Evolutionary conservation across 108 stramenopile genomes (phyloP), one percentile per base, ranked within the genome.

Genomic region (Nannochloropsis granulata): DNA sequence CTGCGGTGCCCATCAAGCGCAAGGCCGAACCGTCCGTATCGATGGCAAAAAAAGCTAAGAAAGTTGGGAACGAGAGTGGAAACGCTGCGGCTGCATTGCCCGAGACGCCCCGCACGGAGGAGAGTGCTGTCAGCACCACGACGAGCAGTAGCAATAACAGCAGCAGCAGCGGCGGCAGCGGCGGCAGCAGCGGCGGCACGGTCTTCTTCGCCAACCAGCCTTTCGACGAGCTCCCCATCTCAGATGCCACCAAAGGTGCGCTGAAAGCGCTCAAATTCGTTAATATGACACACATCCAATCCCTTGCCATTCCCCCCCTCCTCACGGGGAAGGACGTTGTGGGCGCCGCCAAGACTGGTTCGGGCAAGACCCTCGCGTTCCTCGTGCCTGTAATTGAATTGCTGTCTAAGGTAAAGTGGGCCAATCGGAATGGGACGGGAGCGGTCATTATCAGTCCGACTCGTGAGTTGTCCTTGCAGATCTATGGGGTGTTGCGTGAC

Each of bases 331-430:
- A 96, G 83, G 98, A 99, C 85, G 82, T 99, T 78, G 95, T 99
- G 87, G 98, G 97, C 23, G 97, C 97, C 14, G 98, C 98, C 84
- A 96, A 99, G 87, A 99, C 98, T 0, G 98, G 98, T 26, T 92
- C 91, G 46, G 98, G 98, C 23, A 99, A 99, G 85, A 99, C 98
- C 25, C 88, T 99, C 24, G 97, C 98, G 43, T 99, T 99, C 87
- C 84, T 99, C 12, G 86, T 98, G 23, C 98, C 98, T 16, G 92
- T 92, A 16, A 88, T 99, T 21, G 98, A 99, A 91, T 82, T 98
- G 23, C 91, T 98, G 10, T 24, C 25, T 23, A 24, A 95, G 87
- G 92, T 95, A 81, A 94, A 94, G 88, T 99, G 96, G 88, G 90
- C 92, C 42, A 86, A 91, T 43, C 86, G 97, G 25, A 97, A 97